Evolutionary conservation across 768 basidiomycete species (phyloP), one percentile per base, ranked within the genome.

Genomic region (Phylloporus sp.): DNA sequence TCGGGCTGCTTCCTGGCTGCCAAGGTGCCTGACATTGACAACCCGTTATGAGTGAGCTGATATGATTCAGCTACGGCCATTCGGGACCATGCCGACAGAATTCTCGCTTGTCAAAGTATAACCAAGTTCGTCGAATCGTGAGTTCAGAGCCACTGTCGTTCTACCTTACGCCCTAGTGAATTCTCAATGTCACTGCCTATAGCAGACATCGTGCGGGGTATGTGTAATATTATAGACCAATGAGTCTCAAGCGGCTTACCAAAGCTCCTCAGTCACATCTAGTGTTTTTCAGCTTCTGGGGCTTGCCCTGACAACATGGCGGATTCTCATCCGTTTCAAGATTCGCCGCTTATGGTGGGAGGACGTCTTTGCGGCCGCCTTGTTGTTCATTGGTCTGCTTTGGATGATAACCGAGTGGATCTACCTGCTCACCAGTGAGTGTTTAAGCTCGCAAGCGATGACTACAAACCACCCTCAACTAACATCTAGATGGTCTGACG

Each of bases 341-440:
- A 59, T 49, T 15, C 23, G 24, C 28, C 58, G 58, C 16, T 59
- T 59, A 26, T 59, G 58, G 58, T 59, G 52, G 58, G 60, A 61
- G 45, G 60, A 61, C 36, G 55, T 35, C 12, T 62, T 54, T 54
- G 61, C 61, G 13, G 32, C 22, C 18, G 10, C 41, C 9, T 43
- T 55, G 22, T 34, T 61, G 20, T 18, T 62, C 31, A 50, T 41
- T 27, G 49, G 60, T 20, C 26, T 52, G 6, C 22, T 47, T 20
- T 62, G 52, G 56, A 20, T 61, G 5, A 39, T 44, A 18, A 26
- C 51, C 15, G 35, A 46, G 32, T 61, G 60, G 60, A 9, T 46
- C 12, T 51, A 45, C 26, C 15, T 50, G 23, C 36, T 24, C 7
- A 45, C 42, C 2, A 9, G 60, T 60, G 42, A 22, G 59, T 5